phyloP scores from a whole-genome alignment of 768 basidiomycete genomes.

The Termitomyces sp. region DNA sequence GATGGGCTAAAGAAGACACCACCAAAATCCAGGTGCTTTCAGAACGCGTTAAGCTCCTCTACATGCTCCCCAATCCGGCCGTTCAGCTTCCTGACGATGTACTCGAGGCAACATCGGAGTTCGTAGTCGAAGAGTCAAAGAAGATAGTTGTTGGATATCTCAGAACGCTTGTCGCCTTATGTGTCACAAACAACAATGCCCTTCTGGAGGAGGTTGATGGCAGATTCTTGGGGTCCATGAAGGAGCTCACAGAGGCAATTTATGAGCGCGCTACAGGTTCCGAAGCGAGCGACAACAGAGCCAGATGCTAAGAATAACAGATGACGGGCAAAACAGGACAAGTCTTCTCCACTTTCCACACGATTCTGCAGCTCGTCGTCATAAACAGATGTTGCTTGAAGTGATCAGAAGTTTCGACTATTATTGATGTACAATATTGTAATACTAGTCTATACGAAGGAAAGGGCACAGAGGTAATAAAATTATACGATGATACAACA shows the following conservation, averaged over 20 bases:
- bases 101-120: not conserved
- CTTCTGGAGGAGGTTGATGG: not conserved
- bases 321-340: not conserved
- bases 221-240: not conserved
- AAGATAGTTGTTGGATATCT: not conserved
- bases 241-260: not conserved
- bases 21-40: not conserved
- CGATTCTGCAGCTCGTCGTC: not conserved
- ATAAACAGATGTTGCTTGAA: not conserved
- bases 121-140: not conserved
- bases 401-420: too few species aligned
- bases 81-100: not conserved
- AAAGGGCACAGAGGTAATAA: not conserved
- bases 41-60: not conserved
- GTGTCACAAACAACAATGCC: not conserved
- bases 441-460: not conserved
- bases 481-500: not conserved
- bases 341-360: not conserved
- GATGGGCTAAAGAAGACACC: slow-evolving; percentile 1
- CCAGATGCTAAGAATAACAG: not conserved
- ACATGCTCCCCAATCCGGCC: slow-evolving; percentile 1
- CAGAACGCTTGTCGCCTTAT: not conserved
- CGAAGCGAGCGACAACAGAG: not conserved
- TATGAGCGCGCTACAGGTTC: not conserved
- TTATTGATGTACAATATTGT: not conserved